Evolutionary conservation across 177 flowering plant genomes (phyloP), one percentile per base, ranked within the genome.

Genomic region (Vitis hybrid): DNA sequence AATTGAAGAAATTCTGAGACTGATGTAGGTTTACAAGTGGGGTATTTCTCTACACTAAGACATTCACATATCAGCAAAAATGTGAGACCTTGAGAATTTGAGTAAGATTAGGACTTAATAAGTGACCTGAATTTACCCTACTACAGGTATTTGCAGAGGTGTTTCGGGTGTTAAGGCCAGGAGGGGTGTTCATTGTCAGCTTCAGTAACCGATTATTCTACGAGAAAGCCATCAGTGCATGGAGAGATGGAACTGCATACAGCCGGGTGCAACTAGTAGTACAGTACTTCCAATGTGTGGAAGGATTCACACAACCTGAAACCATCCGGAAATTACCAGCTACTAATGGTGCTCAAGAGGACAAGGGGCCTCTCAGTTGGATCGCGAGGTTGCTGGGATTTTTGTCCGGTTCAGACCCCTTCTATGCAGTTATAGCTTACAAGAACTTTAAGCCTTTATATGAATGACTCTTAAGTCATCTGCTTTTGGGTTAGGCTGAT

Each of bases 161-260:
- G 60, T 85, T 85, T 62, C 62, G 97, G 55, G 79, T 91, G 59
- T 78, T 88, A 18, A 91, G 76, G 67, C 93, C 94, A 2, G 94
- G 97, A 72, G 93, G 97, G 3, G 80, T 85, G 13, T 91, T 90
- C 79, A 87, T 90, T 22, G 89, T 90, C 67, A 91, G 92, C 77
- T 90, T 90, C 60, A 91, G 97, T 79, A 90, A 90, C 66, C 65
- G 97, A 10, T 6, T 91, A 82, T 91, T 91, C 76, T 88, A 87
- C 19, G 94, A 90, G 76, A 91, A 91, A 71, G 94, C 94, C 1
- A 78, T 88, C n/a, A 55, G 74, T 45, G 85, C 86, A 31, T 91
- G 97, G 97, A 81, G 94, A 77, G 97, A 89, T 51, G 91, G 91
- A 31, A 84, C 71, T 55, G 89, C 76, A 2, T 88, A 91, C 49